Conservation (phyloP, 163 green algal genomes). For the Smithsoniella earleae region DNA sequence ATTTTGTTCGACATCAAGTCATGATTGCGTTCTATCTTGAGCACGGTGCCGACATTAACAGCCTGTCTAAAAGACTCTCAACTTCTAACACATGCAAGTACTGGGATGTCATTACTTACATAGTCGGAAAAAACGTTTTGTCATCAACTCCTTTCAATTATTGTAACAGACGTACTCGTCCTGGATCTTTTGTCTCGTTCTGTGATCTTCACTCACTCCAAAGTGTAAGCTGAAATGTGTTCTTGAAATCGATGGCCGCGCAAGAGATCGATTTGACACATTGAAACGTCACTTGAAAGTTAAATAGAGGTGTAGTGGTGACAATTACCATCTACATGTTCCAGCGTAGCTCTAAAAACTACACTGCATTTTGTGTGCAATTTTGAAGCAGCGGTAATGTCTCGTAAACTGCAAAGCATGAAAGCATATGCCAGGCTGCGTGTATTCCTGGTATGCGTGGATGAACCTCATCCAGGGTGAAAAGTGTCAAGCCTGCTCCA, state of each 20-base stretch:
- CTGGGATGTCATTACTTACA: background rate
- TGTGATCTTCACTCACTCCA: too few species aligned
- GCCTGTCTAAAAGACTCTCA: too few species aligned
- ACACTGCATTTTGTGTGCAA: background rate
- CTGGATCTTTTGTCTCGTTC: too few species aligned
- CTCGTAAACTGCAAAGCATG: slow-evolving; percentile 7
- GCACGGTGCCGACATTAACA: too few species aligned
- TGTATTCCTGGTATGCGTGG: background rate
- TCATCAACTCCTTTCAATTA: too few species aligned
- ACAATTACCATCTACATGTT: background rate
- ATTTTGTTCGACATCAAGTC: background rate
- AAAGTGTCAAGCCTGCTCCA: slow-evolving; percentile 7
- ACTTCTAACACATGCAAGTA: background rate
- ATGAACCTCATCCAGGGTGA: background rate
- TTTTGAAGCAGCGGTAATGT: slow-evolving; percentile 3
- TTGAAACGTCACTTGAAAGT: too few species aligned
- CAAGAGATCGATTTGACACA: too few species aligned
- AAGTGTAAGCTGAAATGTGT: too few species aligned
- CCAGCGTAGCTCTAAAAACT: background rate
- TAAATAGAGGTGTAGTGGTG: background rate
- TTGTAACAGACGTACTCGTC: too few species aligned
- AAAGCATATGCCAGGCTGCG: slow-evolving; percentile 9
- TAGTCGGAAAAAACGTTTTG: too few species aligned
- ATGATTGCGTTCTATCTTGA: background rate
- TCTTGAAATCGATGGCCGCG: background rate